These are phyloP conservation scores for Yarrowia sp. DNA, from an alignment of 805 yeast species.

Conservation along the genomic window DNA sequence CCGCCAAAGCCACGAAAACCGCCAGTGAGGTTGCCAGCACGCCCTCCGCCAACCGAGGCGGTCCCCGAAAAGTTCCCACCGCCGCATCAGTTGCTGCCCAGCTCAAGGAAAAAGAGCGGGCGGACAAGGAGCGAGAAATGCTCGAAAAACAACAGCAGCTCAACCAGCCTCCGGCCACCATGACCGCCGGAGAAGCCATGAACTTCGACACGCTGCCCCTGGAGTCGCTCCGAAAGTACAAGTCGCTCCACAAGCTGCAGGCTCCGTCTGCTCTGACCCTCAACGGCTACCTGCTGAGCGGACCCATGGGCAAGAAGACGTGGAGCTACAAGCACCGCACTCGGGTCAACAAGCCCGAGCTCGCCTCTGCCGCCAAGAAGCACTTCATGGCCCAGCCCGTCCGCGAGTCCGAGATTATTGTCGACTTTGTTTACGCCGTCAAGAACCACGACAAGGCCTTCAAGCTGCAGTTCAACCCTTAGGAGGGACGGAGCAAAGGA, in stretches of 20 bases:
- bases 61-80: background rate
- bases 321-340: constrained; percentile 42
- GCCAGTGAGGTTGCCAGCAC: background rate
- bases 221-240: constrained; percentile 66
- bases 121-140: constrained; percentile 20
- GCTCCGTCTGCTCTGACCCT: constrained; percentile 61
- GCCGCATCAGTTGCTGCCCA: constrained; percentile 11
- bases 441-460: constrained; percentile 56
- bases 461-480: constrained; percentile 32
- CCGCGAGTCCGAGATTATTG: constrained; percentile 81
- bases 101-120: constrained; percentile 14
- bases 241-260: constrained; percentile 52
- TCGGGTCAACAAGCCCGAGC: constrained; percentile 56
- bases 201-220: constrained; percentile 68
- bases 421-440: constrained; percentile 84
- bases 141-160: constrained; percentile 17
- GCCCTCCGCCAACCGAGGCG: constrained; percentile 7
- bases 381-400: constrained; percentile 63
- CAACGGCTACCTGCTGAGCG: constrained; percentile 66
- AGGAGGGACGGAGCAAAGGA: background rate
- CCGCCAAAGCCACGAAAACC: constrained; percentile 13
- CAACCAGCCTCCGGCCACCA: background rate
- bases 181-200: constrained; percentile 35
- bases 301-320: constrained; percentile 73
- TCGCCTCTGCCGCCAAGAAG: constrained; percentile 58